Evolutionary conservation across 148 eudicot genomes (phyloP), one percentile per base, ranked within the genome.

Genomic region (Rhododendron mucronatum): DNA sequence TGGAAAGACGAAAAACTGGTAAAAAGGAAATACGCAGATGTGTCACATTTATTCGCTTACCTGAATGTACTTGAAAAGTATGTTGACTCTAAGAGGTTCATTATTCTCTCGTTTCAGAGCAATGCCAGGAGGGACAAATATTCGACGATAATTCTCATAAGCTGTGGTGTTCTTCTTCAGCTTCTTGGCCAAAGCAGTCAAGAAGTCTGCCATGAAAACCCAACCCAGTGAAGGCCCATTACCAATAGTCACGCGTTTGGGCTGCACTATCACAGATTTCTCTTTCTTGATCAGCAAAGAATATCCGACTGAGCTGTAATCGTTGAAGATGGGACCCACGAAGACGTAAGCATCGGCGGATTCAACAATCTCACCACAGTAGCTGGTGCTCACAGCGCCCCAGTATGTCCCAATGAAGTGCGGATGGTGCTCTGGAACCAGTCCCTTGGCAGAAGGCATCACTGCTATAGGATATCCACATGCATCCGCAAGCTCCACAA

Each of bases 251-350:
- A 93, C 95, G 23, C 98, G 94, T 51, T 92, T 93, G 23, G 98
- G 96, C 78, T 92, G 89, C 86, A 93, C 96, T 41, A 90, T 80
- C 73, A 95, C 81, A 0, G 90, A 35, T 84, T 95, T 95, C 87
- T 93, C 98, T 87, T 92, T 95, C 86, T 92, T 91, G 63, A 95
- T 92, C 91, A 95, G 84, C 85, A 95, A 81, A 7, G 98, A 95
- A 84, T 95, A 95, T 33, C 98, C 98, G 80, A 95, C 98, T 13
- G 98, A 95, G 88, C 98, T 95, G 82, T 95, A 95, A 84, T 95
- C 98, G 20, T 95, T 95, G 55, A 95, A 95, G 67, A 95, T 92
- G 2, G 96, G 96, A 13, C 98, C 98, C 21, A 93, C 94, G 23
- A 95, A 93, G 3, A 95, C 87, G 77, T 95, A 95, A 20, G 96